A percentile compares a stretch with the other conserved stretches of the same genome.
Conservation (phyloP, 1,284 basidiomycete species). For the Pseudozyma sp. region DNA sequence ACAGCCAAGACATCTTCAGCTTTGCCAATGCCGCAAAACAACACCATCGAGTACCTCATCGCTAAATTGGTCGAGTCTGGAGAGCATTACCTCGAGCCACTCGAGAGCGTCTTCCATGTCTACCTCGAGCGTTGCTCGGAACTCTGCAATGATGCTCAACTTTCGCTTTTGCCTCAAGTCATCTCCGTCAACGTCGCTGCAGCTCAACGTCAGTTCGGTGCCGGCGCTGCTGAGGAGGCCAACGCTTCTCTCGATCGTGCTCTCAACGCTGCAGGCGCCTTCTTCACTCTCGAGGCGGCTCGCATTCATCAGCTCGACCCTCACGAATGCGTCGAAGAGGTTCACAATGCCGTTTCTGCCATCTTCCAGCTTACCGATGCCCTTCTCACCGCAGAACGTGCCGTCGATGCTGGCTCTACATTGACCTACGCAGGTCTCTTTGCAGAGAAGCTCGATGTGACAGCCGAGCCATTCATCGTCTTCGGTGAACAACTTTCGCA, state of each 20-base stretch:
- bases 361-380: conserved; percentile 27
- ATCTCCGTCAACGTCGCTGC: conserved; percentile 50
- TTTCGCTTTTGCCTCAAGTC: conserved; percentile 11
- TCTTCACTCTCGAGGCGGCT: conserved; percentile 16
- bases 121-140: conserved; percentile 18
- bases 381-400: conserved; percentile 22
- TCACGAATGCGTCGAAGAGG: background rate
- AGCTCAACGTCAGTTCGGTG: conserved; percentile 30
- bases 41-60: conserved; percentile 30
- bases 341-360: conserved; percentile 6
- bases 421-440: conserved; percentile 39
- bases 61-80: conserved; percentile 6
- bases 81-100: conserved; percentile 22
- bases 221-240: conserved; percentile 33
- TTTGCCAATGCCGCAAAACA: conserved; percentile 17
- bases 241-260: conserved; percentile 40
- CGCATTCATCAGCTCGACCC: conserved; percentile 7
- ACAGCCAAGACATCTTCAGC: background rate
- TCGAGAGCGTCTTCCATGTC: conserved; percentile 26
- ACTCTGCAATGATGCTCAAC: background rate
- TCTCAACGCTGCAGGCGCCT: conserved; percentile 23
- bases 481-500: conserved; percentile 20
- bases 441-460: conserved; percentile 18
- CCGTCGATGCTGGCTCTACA: conserved; percentile 41
- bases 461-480: conserved; percentile 1